phyloP scores from a whole-genome alignment of 306 rosid species.

The Oxytropis ochrocephala region DNA sequence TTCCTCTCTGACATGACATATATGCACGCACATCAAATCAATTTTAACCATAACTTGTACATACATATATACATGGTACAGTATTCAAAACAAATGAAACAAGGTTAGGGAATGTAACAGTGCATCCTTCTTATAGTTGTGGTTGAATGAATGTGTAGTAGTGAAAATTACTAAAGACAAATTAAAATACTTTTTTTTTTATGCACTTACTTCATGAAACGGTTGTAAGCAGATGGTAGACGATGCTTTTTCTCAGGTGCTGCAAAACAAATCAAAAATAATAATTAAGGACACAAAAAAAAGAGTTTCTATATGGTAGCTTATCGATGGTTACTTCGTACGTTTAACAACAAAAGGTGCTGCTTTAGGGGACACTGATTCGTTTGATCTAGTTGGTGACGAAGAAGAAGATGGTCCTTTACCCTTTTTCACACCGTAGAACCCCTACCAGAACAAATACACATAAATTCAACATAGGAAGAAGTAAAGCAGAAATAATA shows the following conservation, averaged over 20 bases:
- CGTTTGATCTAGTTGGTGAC: constrained; percentile 47
- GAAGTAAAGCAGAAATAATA: too few relatives aligned
- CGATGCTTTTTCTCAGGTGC: constrained; percentile 99
- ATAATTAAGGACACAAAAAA: background rate
- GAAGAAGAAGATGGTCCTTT: constrained; percentile 50
- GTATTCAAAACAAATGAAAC: background rate
- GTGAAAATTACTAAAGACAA: background rate
- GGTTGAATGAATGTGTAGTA: background rate
- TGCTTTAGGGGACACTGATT: constrained; percentile 75
- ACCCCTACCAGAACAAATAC: constrained; percentile 40
- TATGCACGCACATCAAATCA: constrained; percentile 15
- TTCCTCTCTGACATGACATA: constrained; percentile 87
- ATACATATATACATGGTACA: background rate
- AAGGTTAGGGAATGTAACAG: constrained; percentile 6
- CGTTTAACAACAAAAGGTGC: constrained; percentile 93
- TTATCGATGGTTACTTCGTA: constrained; percentile 22
- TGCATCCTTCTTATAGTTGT: background rate
- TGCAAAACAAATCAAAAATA: constrained; percentile 19
- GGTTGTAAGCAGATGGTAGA: constrained; percentile 94
- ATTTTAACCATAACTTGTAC: background rate
- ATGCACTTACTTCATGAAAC: constrained; percentile 96
- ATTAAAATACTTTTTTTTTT: background rate
- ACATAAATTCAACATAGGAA: background rate
- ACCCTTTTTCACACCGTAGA: constrained; percentile 52
- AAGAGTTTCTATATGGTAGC: too few relatives aligned